These are phyloP conservation scores for Eragrostis nindensis DNA, from an alignment of 176 grass and related monocot genomes.

Conservation along the genomic window DNA sequence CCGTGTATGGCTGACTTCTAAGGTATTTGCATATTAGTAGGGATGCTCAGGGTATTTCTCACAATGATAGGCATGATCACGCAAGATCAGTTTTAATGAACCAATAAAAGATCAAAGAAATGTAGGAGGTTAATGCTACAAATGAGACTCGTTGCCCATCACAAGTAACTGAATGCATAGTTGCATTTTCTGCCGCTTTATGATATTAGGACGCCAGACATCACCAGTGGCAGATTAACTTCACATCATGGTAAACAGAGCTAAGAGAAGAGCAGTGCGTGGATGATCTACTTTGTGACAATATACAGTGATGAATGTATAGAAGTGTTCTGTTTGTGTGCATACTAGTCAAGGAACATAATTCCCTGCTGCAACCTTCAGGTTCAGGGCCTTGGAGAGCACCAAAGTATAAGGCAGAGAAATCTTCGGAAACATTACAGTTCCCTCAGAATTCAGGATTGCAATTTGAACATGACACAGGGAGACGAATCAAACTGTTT, in stretches of 20 bases:
- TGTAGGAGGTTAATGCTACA: background rate
- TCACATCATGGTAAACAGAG: background rate
- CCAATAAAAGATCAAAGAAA: no score
- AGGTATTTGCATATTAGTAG: no score
- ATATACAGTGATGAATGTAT: no score
- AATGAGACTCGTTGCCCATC: no score
- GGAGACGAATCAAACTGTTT: background rate
- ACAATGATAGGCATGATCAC: no score
- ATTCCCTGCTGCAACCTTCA: background rate
- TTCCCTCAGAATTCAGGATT: background rate
- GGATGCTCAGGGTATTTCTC: no score
- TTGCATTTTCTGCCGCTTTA: background rate
- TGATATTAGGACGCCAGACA: background rate
- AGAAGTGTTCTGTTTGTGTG: no score
- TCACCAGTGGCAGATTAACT: background rate
- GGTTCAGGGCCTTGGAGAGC: background rate
- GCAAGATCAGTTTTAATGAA: no score
- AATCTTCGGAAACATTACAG: background rate
- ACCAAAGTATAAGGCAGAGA: background rate
- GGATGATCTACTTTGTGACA: no score
- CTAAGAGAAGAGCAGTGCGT: background rate
- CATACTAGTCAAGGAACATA: no score
- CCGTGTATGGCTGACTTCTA: no score
- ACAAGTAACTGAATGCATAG: background rate
- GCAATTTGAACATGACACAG: background rate